A percentile compares a stretch with the other conserved stretches of the same genome.
Evolutionary conservation across 176 grass and related monocot genomes (phyloP).

Genomic region (Echinochloa phyllopogon): DNA sequence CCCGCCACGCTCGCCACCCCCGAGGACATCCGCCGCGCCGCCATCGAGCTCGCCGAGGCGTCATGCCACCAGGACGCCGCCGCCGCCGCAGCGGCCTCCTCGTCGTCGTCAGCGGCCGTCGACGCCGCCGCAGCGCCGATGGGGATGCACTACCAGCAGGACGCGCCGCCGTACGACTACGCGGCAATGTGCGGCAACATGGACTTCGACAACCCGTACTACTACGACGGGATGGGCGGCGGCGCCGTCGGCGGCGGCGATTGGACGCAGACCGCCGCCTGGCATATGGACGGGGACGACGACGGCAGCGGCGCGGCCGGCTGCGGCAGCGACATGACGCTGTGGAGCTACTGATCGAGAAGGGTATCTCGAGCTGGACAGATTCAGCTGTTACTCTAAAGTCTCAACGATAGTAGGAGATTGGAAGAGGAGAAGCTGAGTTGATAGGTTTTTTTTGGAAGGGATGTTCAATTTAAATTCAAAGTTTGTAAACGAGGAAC

Average conservation of each 20-base stretch:
- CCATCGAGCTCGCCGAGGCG: constrained; percentile 67
- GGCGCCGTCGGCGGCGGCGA: not conserved
- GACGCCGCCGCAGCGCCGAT: not conserved
- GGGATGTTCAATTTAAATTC: not conserved
- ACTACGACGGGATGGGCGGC: constrained; percentile 51
- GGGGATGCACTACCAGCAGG: not conserved
- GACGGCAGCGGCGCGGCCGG: constrained; percentile 25
- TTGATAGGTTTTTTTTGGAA: not conserved
- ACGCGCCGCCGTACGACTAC: constrained; percentile 40
- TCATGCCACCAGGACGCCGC: constrained; percentile 37
- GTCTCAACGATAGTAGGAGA: not conserved
- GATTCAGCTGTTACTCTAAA: not conserved
- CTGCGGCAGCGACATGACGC: constrained; percentile 41
- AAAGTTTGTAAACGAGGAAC: constrained; percentile 25
- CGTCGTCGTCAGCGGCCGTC: not conserved
- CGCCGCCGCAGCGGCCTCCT: not conserved
- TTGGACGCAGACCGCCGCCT: not conserved
- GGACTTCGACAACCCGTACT: constrained; percentile 46
- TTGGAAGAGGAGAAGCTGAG: not conserved
- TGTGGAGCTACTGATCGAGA: constrained; percentile 66
- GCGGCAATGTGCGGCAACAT: constrained; percentile 30
- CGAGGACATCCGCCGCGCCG: constrained; percentile 76
- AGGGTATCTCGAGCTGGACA: not conserved
- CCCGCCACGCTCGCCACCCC: constrained; percentile 55
- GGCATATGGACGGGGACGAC: constrained; percentile 50